These are phyloP conservation scores for Teratosphaeria pseudoeucalypti DNA, from an alignment of 2,329 filamentous ascomycete species.

Conservation along the genomic window DNA sequence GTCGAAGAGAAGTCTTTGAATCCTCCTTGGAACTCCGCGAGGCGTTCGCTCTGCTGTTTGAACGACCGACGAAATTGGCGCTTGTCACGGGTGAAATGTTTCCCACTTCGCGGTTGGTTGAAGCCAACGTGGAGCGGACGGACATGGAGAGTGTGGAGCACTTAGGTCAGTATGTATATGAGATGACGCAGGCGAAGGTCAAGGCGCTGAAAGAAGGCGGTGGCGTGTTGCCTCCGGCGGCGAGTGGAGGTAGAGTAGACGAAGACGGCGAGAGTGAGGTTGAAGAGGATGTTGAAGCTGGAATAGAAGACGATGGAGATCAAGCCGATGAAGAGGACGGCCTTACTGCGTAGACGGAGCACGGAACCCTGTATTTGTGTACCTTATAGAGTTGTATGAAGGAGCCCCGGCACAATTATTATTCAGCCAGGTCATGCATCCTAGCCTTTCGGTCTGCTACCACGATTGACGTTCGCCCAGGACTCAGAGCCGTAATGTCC, in stretches of 20 bases:
- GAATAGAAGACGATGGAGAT: too few species aligned
- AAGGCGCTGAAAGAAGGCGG: constrained; percentile 43
- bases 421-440: not conserved
- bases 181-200: constrained; percentile 76
- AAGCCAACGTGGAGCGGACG: constrained; percentile 37
- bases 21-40: constrained; percentile 76
- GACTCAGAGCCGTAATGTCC: too few species aligned
- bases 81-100: constrained; percentile 81
- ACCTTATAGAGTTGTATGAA: not conserved
- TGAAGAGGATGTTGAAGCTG: constrained; percentile 19
- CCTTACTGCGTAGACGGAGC: not conserved
- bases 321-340: constrained; percentile 4
- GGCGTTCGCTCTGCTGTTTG: constrained; percentile 72
- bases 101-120: constrained; percentile 48
- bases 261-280: constrained; percentile 14
- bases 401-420: not conserved
- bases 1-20: constrained; percentile 79
- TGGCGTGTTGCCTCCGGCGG: constrained; percentile 15
- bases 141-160: constrained; percentile 89
- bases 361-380: not conserved
- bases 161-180: constrained; percentile 87
- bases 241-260: not conserved
- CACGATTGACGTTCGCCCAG: too few species aligned
- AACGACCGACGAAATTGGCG: constrained; percentile 54
- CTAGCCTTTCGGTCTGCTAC: too few species aligned